These are phyloP conservation scores for Pogostemon cablin DNA, from an alignment of 257 asterid genomes.

Conservation along the genomic window DNA sequence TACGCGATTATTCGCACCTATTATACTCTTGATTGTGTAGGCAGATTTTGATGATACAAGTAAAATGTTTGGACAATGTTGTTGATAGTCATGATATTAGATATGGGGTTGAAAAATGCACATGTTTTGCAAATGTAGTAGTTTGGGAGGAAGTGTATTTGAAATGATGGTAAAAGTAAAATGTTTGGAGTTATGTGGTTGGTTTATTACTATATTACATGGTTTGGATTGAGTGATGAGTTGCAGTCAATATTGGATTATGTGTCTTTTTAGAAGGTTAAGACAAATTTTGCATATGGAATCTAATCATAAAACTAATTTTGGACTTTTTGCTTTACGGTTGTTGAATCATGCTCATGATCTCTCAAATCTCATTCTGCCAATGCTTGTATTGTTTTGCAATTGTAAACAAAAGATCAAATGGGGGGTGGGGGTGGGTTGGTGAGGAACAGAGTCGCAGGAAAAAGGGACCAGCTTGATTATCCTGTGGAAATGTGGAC, in stretches of 20 bases:
- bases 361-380: slow-evolving; percentile 17
- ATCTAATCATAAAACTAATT: slow-evolving; percentile 27
- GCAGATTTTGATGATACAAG: background rate
- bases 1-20: background rate
- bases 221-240: slow-evolving; percentile 33
- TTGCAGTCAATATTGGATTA: slow-evolving; percentile 42
- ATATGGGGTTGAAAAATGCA: background rate
- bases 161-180: slow-evolving; percentile 32
- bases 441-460: background rate
- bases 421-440: background rate
- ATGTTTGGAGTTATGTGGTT: slow-evolving; percentile 35
- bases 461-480: slow-evolving; percentile 30
- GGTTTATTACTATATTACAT: slow-evolving; percentile 7
- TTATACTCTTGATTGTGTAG: slow-evolving; percentile 17
- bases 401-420: background rate
- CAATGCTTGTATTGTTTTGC: slow-evolving; percentile 26
- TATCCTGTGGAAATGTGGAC: slow-evolving; percentile 27
- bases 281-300: slow-evolving; percentile 44
- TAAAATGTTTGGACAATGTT: background rate
- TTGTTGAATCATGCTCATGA: background rate
- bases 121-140: slow-evolving; percentile 35
- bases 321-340: slow-evolving; percentile 25
- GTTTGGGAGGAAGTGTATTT: slow-evolving; percentile 37
- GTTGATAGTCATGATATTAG: background rate
- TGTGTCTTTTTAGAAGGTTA: slow-evolving; percentile 30